phyloP scores from a whole-genome alignment of 768 basidiomycete species.

The Clitopilus hobsonii region DNA sequence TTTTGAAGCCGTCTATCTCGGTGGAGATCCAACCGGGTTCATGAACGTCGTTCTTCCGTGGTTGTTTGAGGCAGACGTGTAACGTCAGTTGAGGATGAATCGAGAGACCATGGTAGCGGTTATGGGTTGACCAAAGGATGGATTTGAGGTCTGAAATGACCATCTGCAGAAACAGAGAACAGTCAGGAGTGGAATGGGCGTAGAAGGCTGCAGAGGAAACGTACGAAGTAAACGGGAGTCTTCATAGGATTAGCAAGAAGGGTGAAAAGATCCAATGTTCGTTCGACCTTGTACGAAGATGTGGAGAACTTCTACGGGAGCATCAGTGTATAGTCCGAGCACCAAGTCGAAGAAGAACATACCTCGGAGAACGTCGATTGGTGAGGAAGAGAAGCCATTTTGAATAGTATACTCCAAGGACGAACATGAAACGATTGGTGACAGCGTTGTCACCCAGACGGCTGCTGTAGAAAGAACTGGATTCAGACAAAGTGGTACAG shows the following conservation, averaged over 20 bases:
- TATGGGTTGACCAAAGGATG: conserved; percentile 23
- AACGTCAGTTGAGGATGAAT: conserved; percentile 24
- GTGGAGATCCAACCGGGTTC: background rate
- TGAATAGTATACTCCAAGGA: background rate
- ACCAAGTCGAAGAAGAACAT: background rate
- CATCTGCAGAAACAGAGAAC: conserved; percentile 7
- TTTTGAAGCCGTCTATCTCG: background rate
- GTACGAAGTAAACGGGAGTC: conserved; percentile 18
- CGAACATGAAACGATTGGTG: background rate
- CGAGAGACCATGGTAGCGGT: conserved; percentile 24
- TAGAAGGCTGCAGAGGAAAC: background rate
- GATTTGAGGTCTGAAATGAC: conserved; percentile 20
- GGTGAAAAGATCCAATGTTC: conserved; percentile 15
- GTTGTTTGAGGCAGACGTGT: background rate
- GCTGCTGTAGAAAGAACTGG: background rate
- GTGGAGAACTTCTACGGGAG: conserved; percentile 2
- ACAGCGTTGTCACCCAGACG: background rate
- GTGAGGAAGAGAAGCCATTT: background rate
- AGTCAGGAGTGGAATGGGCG: background rate
- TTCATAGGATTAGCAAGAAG: conserved; percentile 19
- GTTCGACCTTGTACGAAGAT: conserved; percentile 17
- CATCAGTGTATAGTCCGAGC: background rate
- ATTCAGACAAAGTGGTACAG: background rate
- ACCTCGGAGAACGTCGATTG: background rate
- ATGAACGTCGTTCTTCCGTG: background rate